These are phyloP conservation scores for Thraustotheca clavata DNA, from an alignment of 352 stramenopile genomes.

Conservation along the genomic window DNA sequence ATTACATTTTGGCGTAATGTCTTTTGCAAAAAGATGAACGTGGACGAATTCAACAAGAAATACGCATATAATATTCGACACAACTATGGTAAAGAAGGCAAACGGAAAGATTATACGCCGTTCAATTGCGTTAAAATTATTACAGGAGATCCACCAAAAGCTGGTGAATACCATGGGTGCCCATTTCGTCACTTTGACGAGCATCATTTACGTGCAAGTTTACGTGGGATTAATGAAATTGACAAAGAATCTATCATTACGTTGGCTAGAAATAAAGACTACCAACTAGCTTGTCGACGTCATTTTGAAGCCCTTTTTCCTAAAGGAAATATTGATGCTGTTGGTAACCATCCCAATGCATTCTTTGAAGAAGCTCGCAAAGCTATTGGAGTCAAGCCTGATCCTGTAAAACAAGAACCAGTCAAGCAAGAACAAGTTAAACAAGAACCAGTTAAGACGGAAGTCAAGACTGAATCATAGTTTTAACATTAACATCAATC, in stretches of 20 bases:
- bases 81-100: conserved; percentile 99
- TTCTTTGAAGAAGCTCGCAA: conserved; percentile 96
- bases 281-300: conserved; percentile 96
- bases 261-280: conserved; percentile 89
- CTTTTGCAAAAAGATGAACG: conserved; percentile 92
- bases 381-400: conserved; percentile 53
- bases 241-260: conserved; percentile 92
- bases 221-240: conserved; percentile 66
- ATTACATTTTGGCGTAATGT: conserved; percentile 93
- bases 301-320: conserved; percentile 96
- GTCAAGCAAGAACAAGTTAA: neutral
- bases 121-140: conserved; percentile 98
- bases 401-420: neutral
- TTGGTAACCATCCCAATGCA: conserved; percentile 98
- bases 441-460: neutral
- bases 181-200: conserved; percentile 96
- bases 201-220: conserved; percentile 83
- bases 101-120: conserved; percentile 94
- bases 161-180: conserved; percentile 96
- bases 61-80: conserved; percentile 99
- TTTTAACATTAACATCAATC: no score
- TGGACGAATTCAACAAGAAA: conserved; percentile 98
- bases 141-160: conserved; percentile 87
- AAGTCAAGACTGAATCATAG: neutral
- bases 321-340: conserved; percentile 70